These are phyloP conservation scores for Annona squamosa DNA, from an alignment of 164 flowering plant genomes.

Conservation along the genomic window DNA sequence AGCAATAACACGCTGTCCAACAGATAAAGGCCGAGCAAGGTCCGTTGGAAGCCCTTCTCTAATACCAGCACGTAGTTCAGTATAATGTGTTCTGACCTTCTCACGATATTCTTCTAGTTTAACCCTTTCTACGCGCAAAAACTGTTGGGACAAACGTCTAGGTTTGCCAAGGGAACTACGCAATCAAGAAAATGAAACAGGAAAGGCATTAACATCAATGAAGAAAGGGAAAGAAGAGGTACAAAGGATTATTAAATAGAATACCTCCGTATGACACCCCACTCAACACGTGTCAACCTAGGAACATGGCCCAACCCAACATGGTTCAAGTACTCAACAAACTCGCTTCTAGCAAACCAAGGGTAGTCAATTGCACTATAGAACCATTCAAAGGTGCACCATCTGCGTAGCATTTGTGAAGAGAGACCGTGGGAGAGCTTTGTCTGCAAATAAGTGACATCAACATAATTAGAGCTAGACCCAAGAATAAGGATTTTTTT, in stretches of 20 bases:
- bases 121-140: slow-evolving; percentile 73
- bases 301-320: slow-evolving; percentile 89
- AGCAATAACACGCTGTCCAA: slow-evolving; percentile 87
- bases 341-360: slow-evolving; percentile 93
- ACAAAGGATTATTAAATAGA: neutral
- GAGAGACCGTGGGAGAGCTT: slow-evolving; percentile 55
- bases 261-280: slow-evolving; percentile 97
- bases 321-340: slow-evolving; percentile 89
- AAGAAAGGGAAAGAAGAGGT: neutral
- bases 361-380: slow-evolving; percentile 95
- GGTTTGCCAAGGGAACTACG: slow-evolving; percentile 96
- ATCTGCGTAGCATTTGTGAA: slow-evolving; percentile 52
- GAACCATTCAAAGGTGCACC: slow-evolving; percentile 94
- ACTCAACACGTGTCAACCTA: slow-evolving; percentile 88
- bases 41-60: slow-evolving; percentile 87
- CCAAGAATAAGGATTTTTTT: no score
- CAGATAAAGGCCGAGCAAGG: slow-evolving; percentile 76
- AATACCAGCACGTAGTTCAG: slow-evolving; percentile 66
- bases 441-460: slow-evolving; percentile 34
- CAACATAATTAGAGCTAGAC: no score
- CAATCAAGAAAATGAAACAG: slow-evolving; percentile 7
- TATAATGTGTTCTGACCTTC: slow-evolving; percentile 74
- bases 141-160: slow-evolving; percentile 76
- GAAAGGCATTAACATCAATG: neutral
- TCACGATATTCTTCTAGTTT: slow-evolving; percentile 84